Evolutionary conservation across 2,329 filamentous ascomycete genomes (phyloP).

Genomic region (Metarhizium robertsii): DNA sequence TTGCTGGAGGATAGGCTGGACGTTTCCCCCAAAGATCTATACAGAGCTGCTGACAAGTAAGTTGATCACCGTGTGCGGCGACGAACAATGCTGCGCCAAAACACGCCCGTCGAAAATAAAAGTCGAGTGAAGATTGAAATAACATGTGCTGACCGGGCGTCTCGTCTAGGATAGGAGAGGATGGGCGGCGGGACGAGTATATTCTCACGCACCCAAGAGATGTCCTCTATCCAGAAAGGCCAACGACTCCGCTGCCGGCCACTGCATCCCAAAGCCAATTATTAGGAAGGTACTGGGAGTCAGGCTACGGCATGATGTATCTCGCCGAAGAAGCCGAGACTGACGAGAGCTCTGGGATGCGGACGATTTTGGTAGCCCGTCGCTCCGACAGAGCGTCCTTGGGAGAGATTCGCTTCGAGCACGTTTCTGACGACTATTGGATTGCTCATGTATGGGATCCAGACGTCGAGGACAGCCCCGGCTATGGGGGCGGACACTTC

Average conservation of each 20-base stretch:
- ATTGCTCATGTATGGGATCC: neutral
- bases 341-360: no score
- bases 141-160: neutral
- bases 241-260: neutral
- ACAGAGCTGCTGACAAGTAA: neutral
- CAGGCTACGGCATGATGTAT: neutral
- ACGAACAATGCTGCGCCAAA: neutral
- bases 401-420: neutral
- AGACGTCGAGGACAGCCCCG: neutral
- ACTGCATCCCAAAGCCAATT: neutral
- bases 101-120: no score
- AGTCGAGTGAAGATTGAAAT: neutral
- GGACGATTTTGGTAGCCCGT: neutral
- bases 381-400: neutral
- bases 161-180: neutral
- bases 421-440: neutral
- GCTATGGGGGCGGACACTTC: neutral
- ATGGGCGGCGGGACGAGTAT: no score
- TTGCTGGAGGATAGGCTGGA: constrained; percentile 20
- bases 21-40: constrained; percentile 11
- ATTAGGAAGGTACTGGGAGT: neutral
- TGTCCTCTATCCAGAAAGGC: no score
- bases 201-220: no score
- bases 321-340: neutral
- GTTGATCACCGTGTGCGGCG: neutral